Evolutionary conservation across 257 asterid species (phyloP).

Genomic region (Petunia axillaris): DNA sequence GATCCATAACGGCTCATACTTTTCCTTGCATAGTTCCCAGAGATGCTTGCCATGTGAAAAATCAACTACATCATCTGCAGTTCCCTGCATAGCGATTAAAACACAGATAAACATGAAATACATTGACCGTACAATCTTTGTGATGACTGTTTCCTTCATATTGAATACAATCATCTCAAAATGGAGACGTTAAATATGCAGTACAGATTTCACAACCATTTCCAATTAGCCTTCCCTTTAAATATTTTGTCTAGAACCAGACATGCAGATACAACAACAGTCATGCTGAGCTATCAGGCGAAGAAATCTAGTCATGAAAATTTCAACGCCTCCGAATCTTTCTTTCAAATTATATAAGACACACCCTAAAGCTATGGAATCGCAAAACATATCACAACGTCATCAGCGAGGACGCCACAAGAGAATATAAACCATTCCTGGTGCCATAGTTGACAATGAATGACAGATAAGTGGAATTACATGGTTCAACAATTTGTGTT

Average conservation of each 20-base stretch:
- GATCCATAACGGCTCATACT: constrained; percentile 89
- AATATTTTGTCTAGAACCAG: not conserved
- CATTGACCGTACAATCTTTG: not conserved
- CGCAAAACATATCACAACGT: not conserved
- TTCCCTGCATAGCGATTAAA: constrained; percentile 57
- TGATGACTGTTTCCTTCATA: not conserved
- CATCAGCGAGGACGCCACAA: not conserved
- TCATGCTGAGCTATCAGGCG: not conserved
- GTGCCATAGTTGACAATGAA: constrained; percentile 15
- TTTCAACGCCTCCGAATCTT: not conserved
- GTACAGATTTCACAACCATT: not conserved
- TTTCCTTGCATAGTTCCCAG: constrained; percentile 83
- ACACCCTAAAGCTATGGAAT: not conserved
- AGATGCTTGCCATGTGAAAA: constrained; percentile 87
- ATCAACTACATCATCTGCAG: constrained; percentile 90
- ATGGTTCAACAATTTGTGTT: not conserved
- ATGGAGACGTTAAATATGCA: not conserved
- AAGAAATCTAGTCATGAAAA: not conserved
- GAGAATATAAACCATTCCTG: not conserved
- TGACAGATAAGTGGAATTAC: not conserved
- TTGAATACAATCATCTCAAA: not conserved
- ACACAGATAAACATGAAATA: constrained; percentile 4
- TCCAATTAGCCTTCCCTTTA: not conserved
- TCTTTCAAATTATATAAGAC: not conserved
- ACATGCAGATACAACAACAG: not conserved